phyloP scores from a whole-genome alignment of 2,329 filamentous ascomycete species.

The Fusarium nematophilum region DNA sequence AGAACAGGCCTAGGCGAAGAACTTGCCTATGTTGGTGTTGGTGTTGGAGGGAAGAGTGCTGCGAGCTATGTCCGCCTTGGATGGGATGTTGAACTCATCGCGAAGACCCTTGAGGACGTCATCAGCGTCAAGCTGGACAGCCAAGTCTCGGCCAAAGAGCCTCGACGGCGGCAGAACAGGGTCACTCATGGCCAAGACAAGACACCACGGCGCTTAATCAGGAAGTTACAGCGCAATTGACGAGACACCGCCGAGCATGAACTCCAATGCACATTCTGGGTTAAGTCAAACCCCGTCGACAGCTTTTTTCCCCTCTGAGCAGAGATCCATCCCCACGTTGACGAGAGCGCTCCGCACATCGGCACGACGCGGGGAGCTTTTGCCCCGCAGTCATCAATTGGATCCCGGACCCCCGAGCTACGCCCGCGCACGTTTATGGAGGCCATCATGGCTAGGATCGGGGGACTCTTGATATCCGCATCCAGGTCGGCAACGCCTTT shows the following conservation, averaged over 20 bases:
- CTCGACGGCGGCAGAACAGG: conserved; percentile 5
- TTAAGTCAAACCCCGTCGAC: not conserved
- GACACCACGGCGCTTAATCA: not conserved
- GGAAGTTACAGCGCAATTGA: conserved; percentile 13
- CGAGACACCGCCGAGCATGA: conserved; percentile 4
- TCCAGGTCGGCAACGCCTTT: not conserved
- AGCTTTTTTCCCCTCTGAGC: not conserved
- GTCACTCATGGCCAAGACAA: conserved; percentile 30
- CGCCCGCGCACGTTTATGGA: not conserved
- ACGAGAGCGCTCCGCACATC: conserved; percentile 29
- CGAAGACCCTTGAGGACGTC: conserved; percentile 68
- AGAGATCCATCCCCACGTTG: conserved; percentile 10
- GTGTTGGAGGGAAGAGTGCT: conserved; percentile 37
- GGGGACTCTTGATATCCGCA: conserved; percentile 17
- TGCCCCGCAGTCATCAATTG: conserved; percentile 26
- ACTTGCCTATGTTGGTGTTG: conserved; percentile 13
- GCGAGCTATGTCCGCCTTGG: conserved; percentile 44
- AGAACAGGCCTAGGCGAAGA: not conserved
- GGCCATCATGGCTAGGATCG: not conserved
- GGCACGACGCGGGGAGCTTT: conserved; percentile 31
- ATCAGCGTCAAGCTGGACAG: conserved; percentile 60
- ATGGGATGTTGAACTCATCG: conserved; percentile 78
- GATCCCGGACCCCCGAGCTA: conserved; percentile 28
- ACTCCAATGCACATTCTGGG: not conserved
- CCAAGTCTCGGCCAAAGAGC: conserved; percentile 24